Evolutionary conservation across 2,329 filamentous ascomycete species (phyloP).

Genomic region (Penicillium paneum): DNA sequence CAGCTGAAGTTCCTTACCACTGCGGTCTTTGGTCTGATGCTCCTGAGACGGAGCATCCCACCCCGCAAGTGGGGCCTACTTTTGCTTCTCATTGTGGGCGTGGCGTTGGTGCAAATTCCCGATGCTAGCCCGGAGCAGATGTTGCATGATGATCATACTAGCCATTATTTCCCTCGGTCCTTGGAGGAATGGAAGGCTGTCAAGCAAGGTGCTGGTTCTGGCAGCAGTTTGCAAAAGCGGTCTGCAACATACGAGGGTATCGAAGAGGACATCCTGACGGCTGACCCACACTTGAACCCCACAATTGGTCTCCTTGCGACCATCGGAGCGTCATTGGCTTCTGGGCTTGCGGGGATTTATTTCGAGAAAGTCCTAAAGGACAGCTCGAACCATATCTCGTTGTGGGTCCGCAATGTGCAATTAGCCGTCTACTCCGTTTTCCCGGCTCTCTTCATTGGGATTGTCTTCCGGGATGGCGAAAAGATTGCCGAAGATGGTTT

Average conservation of each 20-base stretch:
- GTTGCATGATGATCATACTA: constrained; percentile 60
- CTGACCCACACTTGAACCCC: constrained; percentile 65
- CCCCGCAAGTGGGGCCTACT: constrained; percentile 76
- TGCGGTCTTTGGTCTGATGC: constrained; percentile 76
- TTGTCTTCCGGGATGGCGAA: constrained; percentile 81
- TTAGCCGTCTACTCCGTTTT: constrained; percentile 92
- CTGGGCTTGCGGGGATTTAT: constrained; percentile 72
- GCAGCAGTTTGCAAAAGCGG: constrained; percentile 56
- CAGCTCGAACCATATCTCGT: constrained; percentile 67
- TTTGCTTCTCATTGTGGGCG: constrained; percentile 73
- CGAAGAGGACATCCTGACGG: constrained; percentile 56
- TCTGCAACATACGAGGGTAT: constrained; percentile 93
- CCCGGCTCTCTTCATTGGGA: constrained; percentile 79
- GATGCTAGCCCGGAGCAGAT: constrained; percentile 54
- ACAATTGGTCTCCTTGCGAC: constrained; percentile 77
- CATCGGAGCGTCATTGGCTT: constrained; percentile 71
- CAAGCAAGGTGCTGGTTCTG: constrained; percentile 41
- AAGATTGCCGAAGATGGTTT: constrained; percentile 82
- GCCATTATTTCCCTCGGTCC: constrained; percentile 70
- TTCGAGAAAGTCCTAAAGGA: constrained; percentile 84
- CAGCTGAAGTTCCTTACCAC: constrained; percentile 93
- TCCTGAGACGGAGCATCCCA: constrained; percentile 70
- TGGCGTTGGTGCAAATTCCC: constrained; percentile 81
- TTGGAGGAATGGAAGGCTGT: constrained; percentile 69
- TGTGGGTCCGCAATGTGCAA: constrained; percentile 95